A percentile compares a stretch with the other conserved stretches of the same genome.
Evolutionary conservation across 1,139 yeast species (phyloP).

Genomic region (Scheffersomyces parashehatae): DNA sequence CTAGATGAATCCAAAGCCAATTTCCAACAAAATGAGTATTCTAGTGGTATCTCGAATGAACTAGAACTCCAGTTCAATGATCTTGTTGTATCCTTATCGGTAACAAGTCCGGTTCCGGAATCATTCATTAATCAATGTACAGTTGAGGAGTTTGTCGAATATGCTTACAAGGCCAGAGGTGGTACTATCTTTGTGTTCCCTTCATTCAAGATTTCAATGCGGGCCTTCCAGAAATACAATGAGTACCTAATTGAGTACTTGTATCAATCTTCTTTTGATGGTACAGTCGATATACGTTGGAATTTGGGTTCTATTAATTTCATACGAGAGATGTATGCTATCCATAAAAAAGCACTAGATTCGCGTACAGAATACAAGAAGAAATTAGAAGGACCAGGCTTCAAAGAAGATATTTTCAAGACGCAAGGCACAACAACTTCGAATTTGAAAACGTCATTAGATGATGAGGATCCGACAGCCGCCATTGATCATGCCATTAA

Average conservation of each 20-base stretch:
- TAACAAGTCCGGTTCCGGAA: slow-evolving; percentile 46
- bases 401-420: slow-evolving; percentile 17
- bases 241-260: slow-evolving; percentile 60
- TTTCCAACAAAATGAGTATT: slow-evolving; percentile 58
- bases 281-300: slow-evolving; percentile 90
- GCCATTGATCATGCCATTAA: slow-evolving; percentile 51
- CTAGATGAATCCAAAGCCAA: slow-evolving; percentile 61
- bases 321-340: slow-evolving; percentile 77
- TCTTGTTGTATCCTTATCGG: slow-evolving; percentile 65
- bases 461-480: slow-evolving; percentile 35
- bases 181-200: slow-evolving; percentile 84
- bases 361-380: slow-evolving; percentile 37
- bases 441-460: slow-evolving; percentile 15
- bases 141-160: slow-evolving; percentile 55
- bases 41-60: slow-evolving; percentile 49
- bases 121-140: slow-evolving; percentile 42
- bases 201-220: slow-evolving; percentile 71
- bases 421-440: slow-evolving; percentile 7
- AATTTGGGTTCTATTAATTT: slow-evolving; percentile 90
- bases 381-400: slow-evolving; percentile 11
- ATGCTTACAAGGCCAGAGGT: slow-evolving; percentile 66
- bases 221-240: slow-evolving; percentile 59
- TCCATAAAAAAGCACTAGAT: slow-evolving; percentile 53
- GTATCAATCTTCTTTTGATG: slow-evolving; percentile 76
- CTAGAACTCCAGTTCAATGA: slow-evolving; percentile 58